Evolutionary conservation across 352 stramenopile genomes (phyloP).

Genomic region (Pythium periplocum): DNA sequence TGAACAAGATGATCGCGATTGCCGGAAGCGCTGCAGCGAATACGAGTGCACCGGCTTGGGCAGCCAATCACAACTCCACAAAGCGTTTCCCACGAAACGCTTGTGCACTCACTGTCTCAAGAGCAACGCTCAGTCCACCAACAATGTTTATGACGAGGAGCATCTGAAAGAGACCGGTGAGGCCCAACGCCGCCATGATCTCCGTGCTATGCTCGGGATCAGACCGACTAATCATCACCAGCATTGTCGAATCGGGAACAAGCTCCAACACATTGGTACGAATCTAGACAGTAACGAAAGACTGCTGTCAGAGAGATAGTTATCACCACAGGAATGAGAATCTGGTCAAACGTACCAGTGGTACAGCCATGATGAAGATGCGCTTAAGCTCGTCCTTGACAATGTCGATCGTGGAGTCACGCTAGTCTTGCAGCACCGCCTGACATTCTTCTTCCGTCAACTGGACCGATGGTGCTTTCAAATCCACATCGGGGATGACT

Average conservation of each 20-base stretch:
- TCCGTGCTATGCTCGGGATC: slow-evolving; percentile 30
- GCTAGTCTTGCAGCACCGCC: too few species aligned
- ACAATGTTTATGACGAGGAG: slow-evolving; percentile 32
- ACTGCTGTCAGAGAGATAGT: too few species aligned
- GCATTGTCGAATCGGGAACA: slow-evolving; percentile 29
- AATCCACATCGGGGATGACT: too few species aligned
- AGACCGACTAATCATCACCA: slow-evolving; percentile 48
- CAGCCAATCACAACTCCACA: slow-evolving; percentile 41
- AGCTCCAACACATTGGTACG: slow-evolving; percentile 21
- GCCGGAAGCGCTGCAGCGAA: slow-evolving; percentile 27
- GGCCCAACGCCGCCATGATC: slow-evolving; percentile 39
- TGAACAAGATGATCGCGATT: slow-evolving; percentile 23
- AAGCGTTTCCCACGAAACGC: slow-evolving; percentile 36
- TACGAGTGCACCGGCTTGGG: slow-evolving; percentile 35
- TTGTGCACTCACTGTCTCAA: slow-evolving; percentile 49
- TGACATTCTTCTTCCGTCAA: too few species aligned
- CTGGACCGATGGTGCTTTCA: too few species aligned
- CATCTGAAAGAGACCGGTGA: slow-evolving; percentile 37
- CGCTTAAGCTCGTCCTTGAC: too few species aligned
- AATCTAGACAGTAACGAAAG: too few species aligned
- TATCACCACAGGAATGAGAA: too few species aligned
- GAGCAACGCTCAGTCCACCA: slow-evolving; percentile 32
- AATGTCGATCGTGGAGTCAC: too few species aligned
- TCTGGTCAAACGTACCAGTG: too few species aligned
- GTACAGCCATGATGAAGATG: too few species aligned